phyloP scores from a whole-genome alignment of 2,329 filamentous ascomycete genomes.

The Diatrype stigma region DNA sequence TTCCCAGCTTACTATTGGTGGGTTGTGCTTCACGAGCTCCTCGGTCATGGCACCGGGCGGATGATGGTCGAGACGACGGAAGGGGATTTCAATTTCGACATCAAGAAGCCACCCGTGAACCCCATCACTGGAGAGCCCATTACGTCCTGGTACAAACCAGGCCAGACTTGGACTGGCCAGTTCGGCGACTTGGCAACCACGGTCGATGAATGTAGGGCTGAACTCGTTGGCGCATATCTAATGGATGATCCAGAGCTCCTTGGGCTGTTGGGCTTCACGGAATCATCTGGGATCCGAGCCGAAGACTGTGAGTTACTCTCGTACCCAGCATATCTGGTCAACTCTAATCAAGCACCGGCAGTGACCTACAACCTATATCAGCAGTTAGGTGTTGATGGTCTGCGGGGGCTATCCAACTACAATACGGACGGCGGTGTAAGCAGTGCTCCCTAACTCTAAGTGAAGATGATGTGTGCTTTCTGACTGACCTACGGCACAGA shows the following conservation, averaged over 20 bases:
- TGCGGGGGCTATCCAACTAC: conserved; percentile 35
- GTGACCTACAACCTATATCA: conserved; percentile 38
- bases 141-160: conserved; percentile 54
- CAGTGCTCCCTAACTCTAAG: conserved; percentile 3
- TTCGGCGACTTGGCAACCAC: conserved; percentile 56
- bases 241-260: conserved; percentile 40
- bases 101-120: conserved; percentile 49
- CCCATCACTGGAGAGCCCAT: conserved; percentile 53
- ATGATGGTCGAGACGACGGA: conserved; percentile 51
- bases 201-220: conserved; percentile 53
- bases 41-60: conserved; percentile 62
- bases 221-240: conserved; percentile 39
- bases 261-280: conserved; percentile 36
- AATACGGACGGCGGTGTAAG: conserved; percentile 29
- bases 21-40: conserved; percentile 65
- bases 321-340: background rate
- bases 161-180: conserved; percentile 59
- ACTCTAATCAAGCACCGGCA: conserved; percentile 12
- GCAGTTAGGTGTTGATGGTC: conserved; percentile 36
- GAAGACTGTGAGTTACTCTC: conserved; percentile 30
- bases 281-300: conserved; percentile 30
- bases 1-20: conserved; percentile 67
- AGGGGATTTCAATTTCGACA: conserved; percentile 59
- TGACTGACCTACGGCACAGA: conserved; percentile 19
- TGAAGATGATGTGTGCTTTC: background rate